phyloP scores from a whole-genome alignment of 83 land plant genomes.

The Larix sibirica region DNA sequence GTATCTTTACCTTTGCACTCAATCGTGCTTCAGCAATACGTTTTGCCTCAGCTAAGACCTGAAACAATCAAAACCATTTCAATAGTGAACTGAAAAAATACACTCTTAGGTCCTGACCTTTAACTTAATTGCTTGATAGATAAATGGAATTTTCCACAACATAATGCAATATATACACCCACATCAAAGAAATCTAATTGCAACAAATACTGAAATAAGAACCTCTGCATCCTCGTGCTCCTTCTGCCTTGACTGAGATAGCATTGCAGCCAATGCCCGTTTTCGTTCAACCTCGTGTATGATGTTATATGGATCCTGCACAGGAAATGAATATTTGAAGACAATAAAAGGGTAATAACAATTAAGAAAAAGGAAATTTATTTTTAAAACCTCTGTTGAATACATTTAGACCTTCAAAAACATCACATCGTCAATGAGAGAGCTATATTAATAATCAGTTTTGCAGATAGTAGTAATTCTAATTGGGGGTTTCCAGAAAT shows the following conservation, averaged over 20 bases:
- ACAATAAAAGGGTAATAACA: background rate
- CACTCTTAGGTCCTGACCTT: background rate
- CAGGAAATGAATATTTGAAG: slow-evolving; percentile 7
- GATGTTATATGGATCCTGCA: slow-evolving; percentile 81
- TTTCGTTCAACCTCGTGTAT: slow-evolving; percentile 82
- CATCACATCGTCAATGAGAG: background rate
- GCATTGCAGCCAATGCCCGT: slow-evolving; percentile 69
- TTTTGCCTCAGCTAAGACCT: slow-evolving; percentile 90
- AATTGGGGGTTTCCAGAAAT: background rate
- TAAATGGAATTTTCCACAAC: background rate
- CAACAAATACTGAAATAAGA: background rate
- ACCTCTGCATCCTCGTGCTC: slow-evolving; percentile 96
- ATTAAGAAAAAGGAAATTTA: background rate
- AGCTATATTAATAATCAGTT: background rate
- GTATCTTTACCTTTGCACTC: slow-evolving; percentile 50
- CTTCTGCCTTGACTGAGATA: slow-evolving; percentile 87
- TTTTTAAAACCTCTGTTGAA: background rate
- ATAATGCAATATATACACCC: background rate
- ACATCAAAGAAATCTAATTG: background rate
- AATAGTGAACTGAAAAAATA: background rate
- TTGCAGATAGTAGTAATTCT: background rate
- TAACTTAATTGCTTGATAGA: background rate
- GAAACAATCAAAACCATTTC: background rate
- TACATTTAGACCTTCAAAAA: background rate
- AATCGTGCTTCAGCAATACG: slow-evolving; percentile 75